These are phyloP conservation scores for Cupressus sempervirens DNA, from an alignment of 75 land plant species.

Conservation along the genomic window DNA sequence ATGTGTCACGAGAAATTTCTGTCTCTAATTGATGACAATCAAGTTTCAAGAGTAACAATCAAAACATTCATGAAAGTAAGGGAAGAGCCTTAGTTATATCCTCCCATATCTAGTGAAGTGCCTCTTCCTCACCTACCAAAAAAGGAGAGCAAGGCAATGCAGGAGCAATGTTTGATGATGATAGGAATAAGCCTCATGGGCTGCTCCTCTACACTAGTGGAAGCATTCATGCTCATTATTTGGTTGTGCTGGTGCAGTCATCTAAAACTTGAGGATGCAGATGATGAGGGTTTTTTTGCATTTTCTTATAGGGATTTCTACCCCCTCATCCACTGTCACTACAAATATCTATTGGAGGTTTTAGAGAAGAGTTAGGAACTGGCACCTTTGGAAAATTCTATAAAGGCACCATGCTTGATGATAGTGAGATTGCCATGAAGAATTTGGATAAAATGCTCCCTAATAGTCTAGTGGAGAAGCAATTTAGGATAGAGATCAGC, in stretches of 20 bases:
- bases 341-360: constrained; percentile 37
- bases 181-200: not conserved
- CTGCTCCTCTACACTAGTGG: not conserved
- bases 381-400: constrained; percentile 36
- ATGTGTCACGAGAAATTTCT: not conserved
- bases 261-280: not conserved
- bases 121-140: not conserved
- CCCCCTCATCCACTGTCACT: no score
- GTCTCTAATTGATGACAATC: constrained; percentile 20
- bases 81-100: not conserved
- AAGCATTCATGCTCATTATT: not conserved
- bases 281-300: constrained; percentile 4
- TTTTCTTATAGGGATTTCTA: constrained; percentile 40
- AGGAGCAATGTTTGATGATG: not conserved
- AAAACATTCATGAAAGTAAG: not conserved
- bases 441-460: constrained; percentile 10
- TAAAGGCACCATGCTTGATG: constrained; percentile 23
- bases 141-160: not conserved
- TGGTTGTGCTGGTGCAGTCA: not conserved
- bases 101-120: not conserved
- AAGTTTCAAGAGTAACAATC: not conserved
- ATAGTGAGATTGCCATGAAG: constrained; percentile 28
- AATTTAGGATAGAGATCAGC: constrained; percentile 35
- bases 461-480: constrained; percentile 11
- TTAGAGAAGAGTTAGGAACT: constrained; percentile 31